Conservation (phyloP, 108 stramenopile genomes). For the Cyclotella baltica region DNA sequence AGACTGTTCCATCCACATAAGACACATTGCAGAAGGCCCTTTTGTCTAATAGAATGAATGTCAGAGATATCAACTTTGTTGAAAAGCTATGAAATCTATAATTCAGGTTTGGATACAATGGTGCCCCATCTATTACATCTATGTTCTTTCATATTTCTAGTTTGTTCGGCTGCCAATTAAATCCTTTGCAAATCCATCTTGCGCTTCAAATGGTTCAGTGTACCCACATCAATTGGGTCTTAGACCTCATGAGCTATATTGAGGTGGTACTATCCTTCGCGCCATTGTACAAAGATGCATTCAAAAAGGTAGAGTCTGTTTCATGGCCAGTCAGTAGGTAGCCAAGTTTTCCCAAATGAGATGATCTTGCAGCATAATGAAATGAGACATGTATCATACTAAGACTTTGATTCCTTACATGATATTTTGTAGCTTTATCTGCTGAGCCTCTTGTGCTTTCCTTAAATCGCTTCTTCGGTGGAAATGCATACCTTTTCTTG, state of each 20-base stretch:
- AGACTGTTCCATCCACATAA: neutral
- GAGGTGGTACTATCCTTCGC: neutral
- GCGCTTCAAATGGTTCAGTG: neutral
- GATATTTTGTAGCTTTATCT: neutral
- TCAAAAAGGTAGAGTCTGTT: neutral
- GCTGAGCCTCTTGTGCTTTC: neutral
- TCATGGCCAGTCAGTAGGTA: neutral
- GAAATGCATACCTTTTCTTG: neutral
- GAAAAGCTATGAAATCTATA: neutral
- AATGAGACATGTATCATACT: neutral
- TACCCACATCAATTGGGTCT: neutral
- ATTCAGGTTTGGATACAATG: neutral
- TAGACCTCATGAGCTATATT: neutral
- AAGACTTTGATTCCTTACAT: neutral
- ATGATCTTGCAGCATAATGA: neutral
- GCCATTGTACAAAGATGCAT: neutral
- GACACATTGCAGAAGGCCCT: neutral
- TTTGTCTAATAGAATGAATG: neutral
- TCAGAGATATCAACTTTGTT: too few species aligned
- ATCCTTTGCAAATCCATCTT: constrained; percentile 8
- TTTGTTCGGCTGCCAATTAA: neutral
- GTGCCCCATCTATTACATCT: neutral
- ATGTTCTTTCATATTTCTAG: neutral
- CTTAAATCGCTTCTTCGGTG: constrained; percentile 3
- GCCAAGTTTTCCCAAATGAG: constrained; percentile 5